Conservation (phyloP, 805 yeast species). For the Wickerhamomyces bisporus region DNA sequence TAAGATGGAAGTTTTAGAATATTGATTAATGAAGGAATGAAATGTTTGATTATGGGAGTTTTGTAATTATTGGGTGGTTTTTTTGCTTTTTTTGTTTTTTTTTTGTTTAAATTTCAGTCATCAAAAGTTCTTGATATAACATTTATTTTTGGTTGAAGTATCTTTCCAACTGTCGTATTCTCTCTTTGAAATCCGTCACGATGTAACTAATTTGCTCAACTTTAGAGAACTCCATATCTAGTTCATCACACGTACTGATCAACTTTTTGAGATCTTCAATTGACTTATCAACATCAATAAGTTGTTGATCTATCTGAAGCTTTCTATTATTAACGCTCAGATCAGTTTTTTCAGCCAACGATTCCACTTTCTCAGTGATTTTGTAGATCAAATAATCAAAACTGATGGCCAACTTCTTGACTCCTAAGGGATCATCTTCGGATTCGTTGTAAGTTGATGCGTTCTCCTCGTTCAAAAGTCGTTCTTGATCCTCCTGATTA, state of each 20-base stretch:
- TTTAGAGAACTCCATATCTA: conserved; percentile 47
- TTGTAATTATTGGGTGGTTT: neutral
- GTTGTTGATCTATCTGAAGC: conserved; percentile 13
- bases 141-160: conserved; percentile 3
- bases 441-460: conserved; percentile 17
- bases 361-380: conserved; percentile 50
- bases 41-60: too few relatives aligned
- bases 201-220: conserved; percentile 41
- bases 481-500: conserved; percentile 4
- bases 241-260: conserved; percentile 40
- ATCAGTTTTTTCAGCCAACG: conserved; percentile 40
- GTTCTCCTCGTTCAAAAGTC: neutral
- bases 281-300: conserved; percentile 33
- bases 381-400: conserved; percentile 63
- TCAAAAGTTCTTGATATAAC: too few relatives aligned
- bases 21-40: neutral
- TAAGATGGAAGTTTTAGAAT: conserved; percentile 1
- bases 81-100: too few relatives aligned
- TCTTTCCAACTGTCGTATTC: conserved; percentile 32
- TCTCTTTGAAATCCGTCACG: conserved; percentile 35
- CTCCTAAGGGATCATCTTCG: conserved; percentile 56
- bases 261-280: conserved; percentile 35
- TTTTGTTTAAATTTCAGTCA: too few relatives aligned
- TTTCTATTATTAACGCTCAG: conserved; percentile 21
- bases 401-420: conserved; percentile 52